Evolutionary conservation across 306 rosid genomes (phyloP), one percentile per base, ranked within the genome.

Genomic region (Vachellia pachyceras): DNA sequence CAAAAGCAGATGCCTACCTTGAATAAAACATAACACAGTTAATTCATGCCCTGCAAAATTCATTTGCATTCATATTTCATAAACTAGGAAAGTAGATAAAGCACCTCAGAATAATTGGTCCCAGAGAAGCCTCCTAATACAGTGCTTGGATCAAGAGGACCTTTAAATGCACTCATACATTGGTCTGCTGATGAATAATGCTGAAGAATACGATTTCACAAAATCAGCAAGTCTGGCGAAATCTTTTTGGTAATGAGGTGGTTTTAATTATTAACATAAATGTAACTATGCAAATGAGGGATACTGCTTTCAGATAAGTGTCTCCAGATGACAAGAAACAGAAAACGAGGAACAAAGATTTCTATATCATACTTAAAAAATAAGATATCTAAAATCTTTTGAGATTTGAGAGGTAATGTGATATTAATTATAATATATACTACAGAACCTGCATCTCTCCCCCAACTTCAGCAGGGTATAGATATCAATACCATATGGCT

Each of bases 81-180:
- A 77, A 83, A 20, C 36, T 70, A 60, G 54, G 72, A 79, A 78
- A 75, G 47, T 46, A 45, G 79, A 77, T 33, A 54, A 61, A 73
- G 83, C 89, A 93, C 99, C 97, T 85, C 97, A 4, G 99, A 91
- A 84, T 87, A 95, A 85, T 92, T 88, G 79, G 80, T 90, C 57
- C 91, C 94, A 57, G 97, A 84, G 88, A 86, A 95, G 77, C 97
- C 97, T 82, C 99, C 99, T 82, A 95, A 89, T 52, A 94, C 97
- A 69, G 99, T 95, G 93, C 96, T 95, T 54, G 99, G 98, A 86
- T 95, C 99, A 73, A 95, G 90, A 76, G 99, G 99, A 76, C 85
- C 97, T 87, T 93, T 87, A 87, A 93, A 95, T 84, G 97, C 99
- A 82, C 94, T 95, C 96, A 91, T 84, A 82, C 99, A 95, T 63